Evolutionary conservation across 1,284 basidiomycete species (phyloP).

Genomic region (Cryptococcus depauperatus): DNA sequence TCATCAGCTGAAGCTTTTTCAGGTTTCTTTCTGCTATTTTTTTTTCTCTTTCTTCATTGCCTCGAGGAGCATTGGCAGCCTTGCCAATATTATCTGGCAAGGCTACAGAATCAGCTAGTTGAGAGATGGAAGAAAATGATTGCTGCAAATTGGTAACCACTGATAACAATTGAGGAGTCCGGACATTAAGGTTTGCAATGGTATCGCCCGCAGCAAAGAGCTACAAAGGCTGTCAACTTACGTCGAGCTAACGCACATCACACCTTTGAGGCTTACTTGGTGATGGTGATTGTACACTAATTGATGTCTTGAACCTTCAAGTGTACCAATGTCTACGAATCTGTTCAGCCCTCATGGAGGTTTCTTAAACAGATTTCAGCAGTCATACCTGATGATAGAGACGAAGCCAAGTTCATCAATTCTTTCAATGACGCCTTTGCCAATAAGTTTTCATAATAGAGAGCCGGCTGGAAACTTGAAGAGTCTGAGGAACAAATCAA

Average conservation of each 20-base stretch:
- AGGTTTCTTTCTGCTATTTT: conserved; percentile 3
- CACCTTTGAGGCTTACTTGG: conserved; percentile 23
- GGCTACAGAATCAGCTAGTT: conserved; percentile 37
- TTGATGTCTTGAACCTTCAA: conserved; percentile 39
- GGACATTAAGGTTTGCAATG: conserved; percentile 40
- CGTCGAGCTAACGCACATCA: not conserved
- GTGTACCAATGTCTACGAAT: conserved; percentile 33
- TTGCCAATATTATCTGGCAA: conserved; percentile 6
- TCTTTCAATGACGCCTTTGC: conserved; percentile 25
- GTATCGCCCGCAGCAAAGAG: conserved; percentile 44
- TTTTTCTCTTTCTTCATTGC: not conserved
- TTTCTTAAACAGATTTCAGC: conserved; percentile 5
- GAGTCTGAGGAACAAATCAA: conserved; percentile 19
- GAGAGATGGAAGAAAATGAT: conserved; percentile 40
- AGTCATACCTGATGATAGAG: conserved; percentile 33
- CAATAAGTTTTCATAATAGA: conserved; percentile 41
- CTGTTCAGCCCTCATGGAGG: not conserved
- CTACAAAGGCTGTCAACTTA: conserved; percentile 16
- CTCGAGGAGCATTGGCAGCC: conserved; percentile 1
- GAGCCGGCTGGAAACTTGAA: conserved; percentile 27
- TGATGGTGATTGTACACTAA: conserved; percentile 46
- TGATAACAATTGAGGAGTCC: conserved; percentile 42
- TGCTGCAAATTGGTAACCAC: conserved; percentile 42
- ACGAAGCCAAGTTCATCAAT: conserved; percentile 30
- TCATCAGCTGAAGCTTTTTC: conserved; percentile 29